Evolutionary conservation across 2,329 filamentous ascomycete species (phyloP).

Genomic region (Neophaeococcomyces mojaviensis): DNA sequence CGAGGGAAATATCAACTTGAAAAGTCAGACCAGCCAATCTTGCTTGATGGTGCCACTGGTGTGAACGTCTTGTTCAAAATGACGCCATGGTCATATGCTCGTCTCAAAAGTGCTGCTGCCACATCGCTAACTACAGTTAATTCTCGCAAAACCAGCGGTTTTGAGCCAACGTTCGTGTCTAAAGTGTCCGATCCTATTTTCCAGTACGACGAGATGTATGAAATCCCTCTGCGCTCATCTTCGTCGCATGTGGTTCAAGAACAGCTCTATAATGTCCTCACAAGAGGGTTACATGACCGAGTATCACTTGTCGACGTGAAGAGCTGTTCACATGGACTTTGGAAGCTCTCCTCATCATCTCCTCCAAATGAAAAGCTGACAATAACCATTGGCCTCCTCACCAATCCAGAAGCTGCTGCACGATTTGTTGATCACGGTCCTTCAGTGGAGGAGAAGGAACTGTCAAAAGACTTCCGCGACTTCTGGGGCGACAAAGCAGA

Average conservation of each 20-base stretch:
- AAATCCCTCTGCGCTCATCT: conserved; percentile 21
- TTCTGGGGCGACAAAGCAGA: conserved; percentile 97
- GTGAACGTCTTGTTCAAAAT: conserved; percentile 89
- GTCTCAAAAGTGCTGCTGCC: conserved; percentile 67
- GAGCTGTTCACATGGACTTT: conserved; percentile 25
- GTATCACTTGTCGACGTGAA: conserved; percentile 59
- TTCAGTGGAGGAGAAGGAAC: conserved; percentile 73
- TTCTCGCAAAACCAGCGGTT: conserved; percentile 67
- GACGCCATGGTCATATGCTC: conserved; percentile 70
- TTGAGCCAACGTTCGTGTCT: conserved; percentile 74
- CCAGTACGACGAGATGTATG: conserved; percentile 48
- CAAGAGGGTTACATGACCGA: conserved; percentile 67
- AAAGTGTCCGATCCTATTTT: conserved; percentile 45
- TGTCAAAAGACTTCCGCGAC: conserved; percentile 70
- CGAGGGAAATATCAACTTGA: conserved; percentile 32
- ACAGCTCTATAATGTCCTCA: conserved; percentile 55
- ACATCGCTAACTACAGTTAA: conserved; percentile 68
- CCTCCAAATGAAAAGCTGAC: not conserved
- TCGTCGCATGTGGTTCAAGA: conserved; percentile 7
- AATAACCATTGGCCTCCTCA: conserved; percentile 45
- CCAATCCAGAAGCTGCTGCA: conserved; percentile 63
- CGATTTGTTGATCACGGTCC: conserved; percentile 84
- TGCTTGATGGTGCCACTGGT: conserved; percentile 68
- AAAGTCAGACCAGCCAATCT: conserved; percentile 52
- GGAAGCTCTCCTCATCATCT: not conserved